Base-by-base conservation (phyloP, 441 rosid species). In the Erodium texanum region DNA sequence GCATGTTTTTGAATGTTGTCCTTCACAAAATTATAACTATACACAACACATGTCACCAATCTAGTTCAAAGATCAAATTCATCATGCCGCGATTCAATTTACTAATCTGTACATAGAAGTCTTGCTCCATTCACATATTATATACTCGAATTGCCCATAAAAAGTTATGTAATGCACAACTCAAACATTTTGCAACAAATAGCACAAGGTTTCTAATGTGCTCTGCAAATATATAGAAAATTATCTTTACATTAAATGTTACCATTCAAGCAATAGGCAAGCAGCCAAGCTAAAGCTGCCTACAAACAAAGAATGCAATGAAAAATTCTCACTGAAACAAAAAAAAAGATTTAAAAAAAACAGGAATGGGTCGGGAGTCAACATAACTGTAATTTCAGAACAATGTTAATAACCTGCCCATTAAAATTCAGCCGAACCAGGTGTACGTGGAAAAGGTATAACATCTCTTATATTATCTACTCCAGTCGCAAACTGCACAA, bases 401-500 rank as follows among this genome's bases (percentile, higher is more conserved):
- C 38, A 62, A 62, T 24, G 16, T n/a, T 10, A 15, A 23, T 50
- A 3, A 20, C 15, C 18, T 68, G 62, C 24, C 59, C 14, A 23
- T 75, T 80, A 93, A 76, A 91, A 91, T 73, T 93, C 99, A 15
- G 96, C 93, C 1, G 96, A 91, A 70, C 90, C 96, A 16, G 99
- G 93, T 18, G 92, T 65, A 24, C 97, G 85, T 5, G 97, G 99
- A 79, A 89, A 94, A 67, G 97, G 97, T 73, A 89, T 91, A 12
- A 84, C 87, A 54, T 93, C 99, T 82, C 95, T 79, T 80, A 91
- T 93, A 62, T 93, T 93, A 45, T 91, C 97, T 18, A 93, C 74
- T 68, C 97, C 99, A 8, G 97, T 91, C 15, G 90, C 93, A 66
- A 93, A 91, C 50, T 93, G 99, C 71, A 91, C 99, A 34, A 91